Base-by-base conservation (phyloP, 1,139 yeast species). In the Candida labiduridarum region DNA sequence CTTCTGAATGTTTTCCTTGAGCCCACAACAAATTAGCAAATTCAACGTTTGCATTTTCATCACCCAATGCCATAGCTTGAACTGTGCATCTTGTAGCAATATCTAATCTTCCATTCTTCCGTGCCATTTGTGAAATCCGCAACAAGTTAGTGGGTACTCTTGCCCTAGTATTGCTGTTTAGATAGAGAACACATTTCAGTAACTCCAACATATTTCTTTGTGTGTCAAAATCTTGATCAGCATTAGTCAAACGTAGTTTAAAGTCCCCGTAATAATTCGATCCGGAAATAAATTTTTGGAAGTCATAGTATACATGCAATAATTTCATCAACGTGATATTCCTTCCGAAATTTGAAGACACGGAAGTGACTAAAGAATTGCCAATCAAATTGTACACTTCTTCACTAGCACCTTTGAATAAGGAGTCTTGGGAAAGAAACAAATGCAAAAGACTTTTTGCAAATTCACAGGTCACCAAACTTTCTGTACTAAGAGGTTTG, bases 21-120 rank as follows among this genome's bases (percentile, higher is more conserved):
- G 84, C 86, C 98, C 99, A 94, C 46, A 91, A 67, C 8, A 95
- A 75, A 52, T 89, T 85, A 0, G 98, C 89, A 65, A 89, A 88
- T 63, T 91, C 97, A 39, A 87, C 74, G 52, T 84, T 85, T 1
- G 95, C 90, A 22, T 76, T 73, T 31, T 74, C 74, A 36, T 77
- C 72, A 39, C 70, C 63, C 14, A 78, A 62, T 4, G 78, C 74
- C 66, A 84, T 74, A 0, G 96, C 94, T 50, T 82, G 80, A 66
- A 92, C 83, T 29, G 90, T 82, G 4, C 86, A 79, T 41, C 84
- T 80, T 1, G 94, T 83, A 0, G 98, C 87, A 40, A 89, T 75
- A 56, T 89, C 95, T 18, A 86, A 71, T 52, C 94, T 78, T 18
- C 83, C 81, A 53, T 85, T 83, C 53, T 83, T 80, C 49, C 97